These are phyloP conservation scores for Ceratocystis colombiana DNA, from an alignment of 2,329 filamentous ascomycete species.

Conservation along the genomic window DNA sequence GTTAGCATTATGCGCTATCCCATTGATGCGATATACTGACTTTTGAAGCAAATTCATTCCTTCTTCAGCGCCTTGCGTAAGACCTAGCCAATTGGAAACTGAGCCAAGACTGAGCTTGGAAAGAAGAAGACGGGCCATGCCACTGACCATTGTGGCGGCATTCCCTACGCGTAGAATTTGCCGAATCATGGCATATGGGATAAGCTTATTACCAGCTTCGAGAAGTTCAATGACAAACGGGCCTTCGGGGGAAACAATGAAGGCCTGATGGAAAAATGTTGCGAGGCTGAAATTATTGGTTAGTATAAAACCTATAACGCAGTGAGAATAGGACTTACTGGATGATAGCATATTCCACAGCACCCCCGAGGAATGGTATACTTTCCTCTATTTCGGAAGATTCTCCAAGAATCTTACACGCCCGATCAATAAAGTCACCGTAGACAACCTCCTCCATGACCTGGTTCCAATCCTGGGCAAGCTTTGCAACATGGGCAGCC, in stretches of 20 bases:
- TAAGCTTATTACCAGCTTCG: slow-evolving; percentile 57
- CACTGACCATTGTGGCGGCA: slow-evolving; percentile 70
- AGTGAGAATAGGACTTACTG: slow-evolving; percentile 43
- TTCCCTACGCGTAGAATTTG: slow-evolving; percentile 69
- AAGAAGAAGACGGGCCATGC: slow-evolving; percentile 59
- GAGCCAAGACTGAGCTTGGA: slow-evolving; percentile 67
- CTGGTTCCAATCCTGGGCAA: slow-evolving; percentile 56
- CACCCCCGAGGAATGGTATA: slow-evolving; percentile 50
- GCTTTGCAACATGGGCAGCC: slow-evolving; percentile 24
- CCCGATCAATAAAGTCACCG: slow-evolving; percentile 53
- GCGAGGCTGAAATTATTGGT: slow-evolving; percentile 45
- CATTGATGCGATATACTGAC: slow-evolving; percentile 28
- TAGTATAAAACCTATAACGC: slow-evolving; percentile 5
- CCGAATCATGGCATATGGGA: slow-evolving; percentile 61
- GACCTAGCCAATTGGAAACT: slow-evolving; percentile 68
- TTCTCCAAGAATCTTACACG: slow-evolving; percentile 51
- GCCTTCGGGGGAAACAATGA: slow-evolving; percentile 64
- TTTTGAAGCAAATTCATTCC: slow-evolving; percentile 71
- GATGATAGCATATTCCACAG: slow-evolving; percentile 57
- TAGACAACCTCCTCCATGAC: slow-evolving; percentile 57
- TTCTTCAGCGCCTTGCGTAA: slow-evolving; percentile 60
- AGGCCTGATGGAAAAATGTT: slow-evolving; percentile 62
- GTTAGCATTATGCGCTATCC: slow-evolving; percentile 22
- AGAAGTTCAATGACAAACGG: slow-evolving; percentile 62
- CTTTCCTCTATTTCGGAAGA: slow-evolving; percentile 55